Evolutionary conservation across 106 monocot genomes (phyloP), one percentile per base, ranked within the genome.

Genomic region (Phalaenopsis equestris): DNA sequence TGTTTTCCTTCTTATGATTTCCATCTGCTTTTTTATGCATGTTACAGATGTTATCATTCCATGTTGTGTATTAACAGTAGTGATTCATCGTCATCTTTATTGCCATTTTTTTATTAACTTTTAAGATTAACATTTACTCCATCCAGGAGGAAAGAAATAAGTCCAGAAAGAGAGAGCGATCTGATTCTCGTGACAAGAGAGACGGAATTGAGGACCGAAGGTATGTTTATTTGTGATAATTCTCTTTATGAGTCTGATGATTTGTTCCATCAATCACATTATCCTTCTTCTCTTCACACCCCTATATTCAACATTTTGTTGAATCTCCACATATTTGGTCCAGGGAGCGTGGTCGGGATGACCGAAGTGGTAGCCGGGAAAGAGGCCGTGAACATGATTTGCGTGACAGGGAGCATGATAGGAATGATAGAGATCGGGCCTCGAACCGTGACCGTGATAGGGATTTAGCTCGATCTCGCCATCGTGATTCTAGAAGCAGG

Each of bases 101-200:
- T 0, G 30, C 0, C 30, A 36, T 72, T 15, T 81, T 84, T 41
- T 65, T 48, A 38, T 46, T 10, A 55, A 30, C 45, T 74, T 74
- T 42, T 42, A 74, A 74, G 3, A 42, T 74, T 42, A 19, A 74
- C 43, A 74, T 43, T 42, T 43, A 16, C 19, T 37, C 19, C 19
- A 43, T 9, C 67, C 85, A 96, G 96, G 96, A 96, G 80, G 93
- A 91, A 80, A 91, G 87, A 80, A 83, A 88, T 38, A 91, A 88
- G 38, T 73, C 80, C 49, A 84, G 90, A 39, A 93, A 91, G 84
- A 76, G 77, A 21, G 91, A 86, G 36, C 81, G 86, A 55, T 76
- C 86, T 49, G 93, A 90, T 38, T 91, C 90, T 30, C 81, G 87
- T 30, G 93, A 91, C 23, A 83, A 82, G 79, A 89, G 90, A 74